Conservation (phyloP, 2,329 filamentous ascomycete species). For the Phialophora verrucosa region DNA sequence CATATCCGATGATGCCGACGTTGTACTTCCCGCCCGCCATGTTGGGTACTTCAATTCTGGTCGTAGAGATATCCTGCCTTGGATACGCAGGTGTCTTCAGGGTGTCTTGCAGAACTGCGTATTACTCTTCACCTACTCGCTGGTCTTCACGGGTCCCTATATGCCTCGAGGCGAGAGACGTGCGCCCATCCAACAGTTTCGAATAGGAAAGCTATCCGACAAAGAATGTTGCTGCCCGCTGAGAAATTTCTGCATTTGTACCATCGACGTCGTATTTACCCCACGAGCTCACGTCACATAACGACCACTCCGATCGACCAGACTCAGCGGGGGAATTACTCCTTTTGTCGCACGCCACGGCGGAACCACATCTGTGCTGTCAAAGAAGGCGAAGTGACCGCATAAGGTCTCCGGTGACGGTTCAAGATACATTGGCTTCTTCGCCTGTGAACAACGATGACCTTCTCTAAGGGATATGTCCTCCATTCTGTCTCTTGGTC, state of each 20-base stretch:
- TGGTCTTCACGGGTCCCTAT: neutral
- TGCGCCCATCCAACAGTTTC: neutral
- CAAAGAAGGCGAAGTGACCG: neutral
- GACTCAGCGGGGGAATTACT: neutral
- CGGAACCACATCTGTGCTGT: neutral
- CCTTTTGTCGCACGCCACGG: neutral
- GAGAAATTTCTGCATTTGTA: neutral
- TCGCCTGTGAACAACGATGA: too few species aligned
- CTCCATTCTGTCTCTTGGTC: too few species aligned
- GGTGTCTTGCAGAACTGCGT: too few species aligned
- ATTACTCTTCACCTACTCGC: neutral
- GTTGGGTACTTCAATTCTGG: neutral
- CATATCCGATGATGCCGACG: constrained; percentile 65
- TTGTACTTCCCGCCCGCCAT: constrained; percentile 58
- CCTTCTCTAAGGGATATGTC: too few species aligned
- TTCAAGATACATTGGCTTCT: too few species aligned
- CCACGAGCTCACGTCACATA: neutral
- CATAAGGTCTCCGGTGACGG: too few species aligned
- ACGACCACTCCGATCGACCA: neutral
- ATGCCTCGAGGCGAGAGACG: neutral
- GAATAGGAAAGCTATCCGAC: neutral
- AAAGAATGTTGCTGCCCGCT: neutral
- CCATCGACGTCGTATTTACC: constrained; percentile 2
- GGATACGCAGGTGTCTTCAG: neutral
- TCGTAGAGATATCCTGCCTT: neutral